Base-by-base conservation (phyloP, 306 rosid genomes). In the Sphenostylis stenocarpa region DNA sequence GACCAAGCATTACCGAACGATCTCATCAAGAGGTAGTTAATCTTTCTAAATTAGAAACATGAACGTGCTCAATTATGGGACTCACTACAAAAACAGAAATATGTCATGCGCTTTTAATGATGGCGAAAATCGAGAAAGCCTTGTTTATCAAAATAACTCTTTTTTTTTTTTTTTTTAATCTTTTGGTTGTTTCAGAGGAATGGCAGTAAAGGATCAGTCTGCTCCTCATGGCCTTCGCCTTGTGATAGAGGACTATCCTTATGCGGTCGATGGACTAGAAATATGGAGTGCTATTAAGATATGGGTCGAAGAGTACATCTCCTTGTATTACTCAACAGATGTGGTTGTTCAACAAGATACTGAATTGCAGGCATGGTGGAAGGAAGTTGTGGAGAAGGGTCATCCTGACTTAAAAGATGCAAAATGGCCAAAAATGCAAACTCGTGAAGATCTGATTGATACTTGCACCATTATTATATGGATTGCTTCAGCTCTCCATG, bases 241-340 rank as follows among this genome's bases (percentile, higher is more conserved):
- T 0, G 13, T 84, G 36, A 85, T 90, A 6, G 86, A 90, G 55
- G 96, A 90, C 74, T 89, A 87, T 21, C 93, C 89, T 3, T 89
- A 80, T 68, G 91, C 85, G 26, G 68, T 77, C 29, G 90, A 86
- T 70, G 93, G 90, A 43, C 69, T 89, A 17, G 84, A 89, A 48
- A 89, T 89, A 19, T 89, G 90, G 91, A 83, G 28, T 31, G 87
- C 90, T 0, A 88, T 86, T 20, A 78, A 85, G 39, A 51, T 82
- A 6, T 86, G 90, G 90, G 90, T 89, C 1, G 68, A 73, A 57
- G 93, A 89, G 6, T 89, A 89, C 31, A 84, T 86, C 60, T 64
- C 51, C 39, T 49, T 73, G 70, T 90, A 88, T 80, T 86, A 90
- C 78, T 3, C n/a, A 1, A 3, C 16, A 1, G n/a, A 13, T 4